These are phyloP conservation scores for Fusarium paranaense DNA, from an alignment of 2,329 filamentous ascomycete genomes.

Conservation along the genomic window DNA sequence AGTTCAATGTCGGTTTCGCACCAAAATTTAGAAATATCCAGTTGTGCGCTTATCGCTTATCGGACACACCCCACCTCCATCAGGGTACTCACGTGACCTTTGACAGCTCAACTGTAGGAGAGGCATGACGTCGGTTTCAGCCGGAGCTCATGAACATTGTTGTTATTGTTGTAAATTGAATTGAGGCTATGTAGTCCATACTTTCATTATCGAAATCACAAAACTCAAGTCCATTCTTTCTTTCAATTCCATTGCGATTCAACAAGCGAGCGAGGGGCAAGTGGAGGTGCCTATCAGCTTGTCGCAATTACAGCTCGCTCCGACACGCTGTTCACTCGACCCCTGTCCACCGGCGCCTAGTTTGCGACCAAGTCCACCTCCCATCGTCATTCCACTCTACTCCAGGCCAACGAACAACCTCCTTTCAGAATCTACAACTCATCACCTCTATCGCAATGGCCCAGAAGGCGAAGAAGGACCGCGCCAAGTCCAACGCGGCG, in stretches of 20 bases:
- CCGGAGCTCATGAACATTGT: background rate
- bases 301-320: conserved; percentile 3
- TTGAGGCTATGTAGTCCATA: background rate
- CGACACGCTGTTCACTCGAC: conserved; percentile 15
- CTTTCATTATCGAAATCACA: background rate
- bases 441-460: conserved; percentile 59
- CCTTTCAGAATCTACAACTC: background rate
- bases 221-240: background rate
- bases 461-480: conserved; percentile 72
- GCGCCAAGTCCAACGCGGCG: conserved; percentile 81
- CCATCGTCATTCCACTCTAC: conserved; percentile 25
- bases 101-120: background rate
- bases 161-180: background rate
- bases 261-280: conserved; percentile 15
- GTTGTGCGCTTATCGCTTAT: conserved; percentile 38
- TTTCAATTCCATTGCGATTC: background rate
- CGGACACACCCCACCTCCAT: conserved; percentile 8
- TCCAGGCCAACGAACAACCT: background rate
- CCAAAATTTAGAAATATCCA: conserved; percentile 20
- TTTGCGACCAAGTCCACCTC: conserved; percentile 1
- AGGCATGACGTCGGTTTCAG: background rate
- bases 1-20: conserved; percentile 25
- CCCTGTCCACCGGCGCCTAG: conserved; percentile 11
- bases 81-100: conserved; percentile 10
- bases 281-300: conserved; percentile 30